Conservation (phyloP, 495 filamentous ascomycete species). For the Aspergillus carlsbadensis region DNA sequence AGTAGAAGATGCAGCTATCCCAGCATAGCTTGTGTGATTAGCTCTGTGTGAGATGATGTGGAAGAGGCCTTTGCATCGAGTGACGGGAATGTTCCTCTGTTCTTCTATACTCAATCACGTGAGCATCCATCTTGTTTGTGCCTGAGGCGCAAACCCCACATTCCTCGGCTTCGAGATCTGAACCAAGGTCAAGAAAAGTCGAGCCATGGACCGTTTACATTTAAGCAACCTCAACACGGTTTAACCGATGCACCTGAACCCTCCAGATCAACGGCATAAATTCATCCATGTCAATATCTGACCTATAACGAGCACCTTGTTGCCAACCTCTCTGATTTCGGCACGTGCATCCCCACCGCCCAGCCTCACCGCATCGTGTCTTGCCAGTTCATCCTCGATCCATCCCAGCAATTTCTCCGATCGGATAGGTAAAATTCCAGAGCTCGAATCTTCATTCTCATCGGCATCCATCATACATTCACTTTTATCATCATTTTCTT, state of each 20-base stretch:
- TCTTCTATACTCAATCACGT: too few species aligned
- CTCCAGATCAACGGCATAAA: too few species aligned
- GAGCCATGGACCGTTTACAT: background rate
- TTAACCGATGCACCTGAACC: too few species aligned
- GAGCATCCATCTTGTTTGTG: background rate
- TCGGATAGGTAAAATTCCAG: background rate
- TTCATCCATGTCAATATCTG: too few species aligned
- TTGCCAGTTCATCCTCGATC: constrained; percentile 23
- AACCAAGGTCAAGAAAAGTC: background rate
- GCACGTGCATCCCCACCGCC: constrained; percentile 33
- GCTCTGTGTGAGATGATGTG: too few species aligned
- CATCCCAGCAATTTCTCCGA: constrained; percentile 12
- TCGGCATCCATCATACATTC: constrained; percentile 3
- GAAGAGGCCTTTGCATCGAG: too few species aligned
- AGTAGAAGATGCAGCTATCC: too few species aligned
- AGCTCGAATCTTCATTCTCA: background rate
- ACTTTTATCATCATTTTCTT: background rate
- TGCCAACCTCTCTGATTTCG: constrained; percentile 25
- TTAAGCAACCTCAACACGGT: background rate
- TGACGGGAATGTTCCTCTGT: too few species aligned
- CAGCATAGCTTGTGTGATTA: too few species aligned
- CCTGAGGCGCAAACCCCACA: background rate
- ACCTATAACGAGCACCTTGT: background rate
- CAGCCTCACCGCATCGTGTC: constrained; percentile 33
- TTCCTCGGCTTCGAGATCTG: constrained; percentile 4